Conservation (phyloP, 768 basidiomycete species). For the Tulasnella sp. region DNA sequence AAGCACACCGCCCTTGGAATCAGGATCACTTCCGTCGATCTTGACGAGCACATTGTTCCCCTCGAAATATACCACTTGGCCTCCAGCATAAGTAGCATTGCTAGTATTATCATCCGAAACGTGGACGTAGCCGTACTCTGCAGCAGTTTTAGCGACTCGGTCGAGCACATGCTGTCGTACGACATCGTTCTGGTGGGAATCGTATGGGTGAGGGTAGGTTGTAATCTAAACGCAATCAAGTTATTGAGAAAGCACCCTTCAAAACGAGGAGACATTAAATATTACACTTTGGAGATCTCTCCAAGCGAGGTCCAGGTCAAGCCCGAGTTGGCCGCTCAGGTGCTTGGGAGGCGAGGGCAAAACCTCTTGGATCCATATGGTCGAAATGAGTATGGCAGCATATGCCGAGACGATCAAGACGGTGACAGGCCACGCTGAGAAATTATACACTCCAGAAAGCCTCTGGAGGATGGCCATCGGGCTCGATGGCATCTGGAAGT, state of each 20-base stretch:
- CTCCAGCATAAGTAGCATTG: slow-evolving; percentile 43
- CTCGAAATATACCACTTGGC: slow-evolving; percentile 26
- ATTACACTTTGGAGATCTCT: slow-evolving; percentile 39
- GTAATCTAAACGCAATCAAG: slow-evolving; percentile 37
- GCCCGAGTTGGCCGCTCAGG: not conserved
- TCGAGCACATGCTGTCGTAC: slow-evolving; percentile 48
- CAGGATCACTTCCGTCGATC: slow-evolving; percentile 42
- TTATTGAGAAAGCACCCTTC: not conserved
- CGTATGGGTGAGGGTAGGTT: slow-evolving; percentile 59
- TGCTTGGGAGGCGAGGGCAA: not conserved
- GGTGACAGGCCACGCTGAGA: slow-evolving; percentile 35
- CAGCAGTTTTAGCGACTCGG: slow-evolving; percentile 37
- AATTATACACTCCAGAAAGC: slow-evolving; percentile 26
- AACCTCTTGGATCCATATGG: slow-evolving; percentile 13
- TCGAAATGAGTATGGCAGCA: slow-evolving; percentile 30
- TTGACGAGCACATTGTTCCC: slow-evolving; percentile 48
- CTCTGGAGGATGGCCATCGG: slow-evolving; percentile 24
- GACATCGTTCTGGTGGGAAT: slow-evolving; percentile 61
- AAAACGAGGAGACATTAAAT: not conserved
- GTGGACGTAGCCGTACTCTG: slow-evolving; percentile 32
- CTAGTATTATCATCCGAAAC: slow-evolving; percentile 29
- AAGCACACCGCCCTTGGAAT: slow-evolving; percentile 35
- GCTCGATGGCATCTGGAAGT: no score
- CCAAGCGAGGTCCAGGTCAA: slow-evolving; percentile 31
- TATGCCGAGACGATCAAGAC: slow-evolving; percentile 40